Evolutionary conservation across 495 filamentous ascomycete species (phyloP), one percentile per base, ranked within the genome.

Genomic region (Neurospora sp.): DNA sequence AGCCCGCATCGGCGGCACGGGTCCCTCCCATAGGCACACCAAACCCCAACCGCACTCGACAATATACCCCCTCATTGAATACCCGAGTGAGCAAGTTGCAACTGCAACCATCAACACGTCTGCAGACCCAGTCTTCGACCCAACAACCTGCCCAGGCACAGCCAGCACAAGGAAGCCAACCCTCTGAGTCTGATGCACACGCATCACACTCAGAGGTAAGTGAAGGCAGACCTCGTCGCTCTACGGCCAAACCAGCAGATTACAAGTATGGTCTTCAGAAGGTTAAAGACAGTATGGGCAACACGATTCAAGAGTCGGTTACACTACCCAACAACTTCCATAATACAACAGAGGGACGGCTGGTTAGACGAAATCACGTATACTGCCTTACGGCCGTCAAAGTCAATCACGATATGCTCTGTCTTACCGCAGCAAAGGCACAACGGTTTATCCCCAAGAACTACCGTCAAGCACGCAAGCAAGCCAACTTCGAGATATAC

Each of bases 391-490:
- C 42, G 1, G 6, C 17, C 4, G 4, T 44, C 1, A 44, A 44
- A 44, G 17, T 44, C 5, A 7, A 44, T n/a, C 12, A 44, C 17
- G 6, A 44, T 7, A 44, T 44, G 2, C 17, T n/a, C 6, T 44
- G 45, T 16, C 4, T 41, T 2, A 16, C 40, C 12, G 40, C 1
- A 41, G 12, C 1, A 1, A 4, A 41, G 4, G 4, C 12, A 89
- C 74, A 83, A 83, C 17, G 10, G 2, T 8, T 3, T 7, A 41
- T 71, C 35, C 71, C 65, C 1, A 53, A 73, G 68, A 73, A 73
- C 74, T 89, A 83, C n/a, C 69, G 53, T 10, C 12, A 48, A 10
- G 74, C 39, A 0, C 41, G 12, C 4, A 40, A 42, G 16, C 40
- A 44, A 12, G 8, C 4, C 0, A 70, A 73, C 16, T 70, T 35